These are phyloP conservation scores for Dendryphion nanum DNA, from an alignment of 2,329 filamentous ascomycete species.

Conservation along the genomic window DNA sequence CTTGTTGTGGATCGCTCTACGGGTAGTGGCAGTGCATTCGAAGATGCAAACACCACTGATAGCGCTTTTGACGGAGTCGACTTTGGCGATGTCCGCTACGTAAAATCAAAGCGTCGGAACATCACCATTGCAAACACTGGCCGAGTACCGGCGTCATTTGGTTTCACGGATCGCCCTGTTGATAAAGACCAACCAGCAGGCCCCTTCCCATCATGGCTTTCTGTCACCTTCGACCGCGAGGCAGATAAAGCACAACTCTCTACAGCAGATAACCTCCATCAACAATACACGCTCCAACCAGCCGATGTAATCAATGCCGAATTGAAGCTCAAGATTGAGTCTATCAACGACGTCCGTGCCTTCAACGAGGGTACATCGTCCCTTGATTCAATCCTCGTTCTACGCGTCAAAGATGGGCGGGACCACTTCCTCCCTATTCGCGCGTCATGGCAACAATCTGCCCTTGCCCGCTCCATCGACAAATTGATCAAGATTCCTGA, in stretches of 20 bases:
- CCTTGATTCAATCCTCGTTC: slow-evolving; percentile 83
- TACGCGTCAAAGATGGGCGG: slow-evolving; percentile 78
- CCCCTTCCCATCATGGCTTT: slow-evolving; percentile 65
- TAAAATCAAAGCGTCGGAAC: slow-evolving; percentile 62
- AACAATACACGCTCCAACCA: slow-evolving; percentile 70
- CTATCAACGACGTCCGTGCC: slow-evolving; percentile 61
- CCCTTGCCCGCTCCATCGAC: slow-evolving; percentile 81
- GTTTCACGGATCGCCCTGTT: slow-evolving; percentile 71
- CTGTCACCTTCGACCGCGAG: slow-evolving; percentile 60
- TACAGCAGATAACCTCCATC: slow-evolving; percentile 28
- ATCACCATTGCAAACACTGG: slow-evolving; percentile 93
- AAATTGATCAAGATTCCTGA: slow-evolving; percentile 84
- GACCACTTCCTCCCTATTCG: slow-evolving; percentile 88
- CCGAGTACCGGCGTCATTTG: slow-evolving; percentile 73
- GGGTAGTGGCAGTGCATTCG: slow-evolving; percentile 25
- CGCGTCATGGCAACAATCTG: slow-evolving; percentile 76
- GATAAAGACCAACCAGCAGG: slow-evolving; percentile 44
- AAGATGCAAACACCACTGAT: slow-evolving; percentile 33
- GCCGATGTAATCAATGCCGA: slow-evolving; percentile 76
- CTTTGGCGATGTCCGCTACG: slow-evolving; percentile 73
- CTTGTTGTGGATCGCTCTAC: slow-evolving; percentile 68
- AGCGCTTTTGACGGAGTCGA: slow-evolving; percentile 60
- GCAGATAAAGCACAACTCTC: slow-evolving; percentile 38
- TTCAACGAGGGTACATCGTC: slow-evolving; percentile 67
- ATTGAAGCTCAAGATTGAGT: slow-evolving; percentile 65